Evolutionary conservation across 768 basidiomycete genomes (phyloP).

Genomic region (Chalciporus pseudorubinellus): DNA sequence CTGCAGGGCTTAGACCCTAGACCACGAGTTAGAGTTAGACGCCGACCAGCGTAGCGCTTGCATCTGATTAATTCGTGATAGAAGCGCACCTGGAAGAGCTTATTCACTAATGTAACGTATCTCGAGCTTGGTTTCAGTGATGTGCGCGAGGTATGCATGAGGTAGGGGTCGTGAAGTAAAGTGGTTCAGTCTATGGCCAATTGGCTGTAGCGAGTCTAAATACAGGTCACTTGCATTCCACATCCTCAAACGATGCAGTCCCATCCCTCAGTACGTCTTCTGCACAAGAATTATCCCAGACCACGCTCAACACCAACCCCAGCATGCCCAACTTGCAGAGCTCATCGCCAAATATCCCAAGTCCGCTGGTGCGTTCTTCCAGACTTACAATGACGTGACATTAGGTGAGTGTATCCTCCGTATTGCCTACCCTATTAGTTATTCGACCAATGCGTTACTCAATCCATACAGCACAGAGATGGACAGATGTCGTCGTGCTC

Average conservation of each 20-base stretch:
- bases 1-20: slow-evolving; percentile 42
- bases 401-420: slow-evolving; percentile 43
- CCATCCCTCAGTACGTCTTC: slow-evolving; percentile 24
- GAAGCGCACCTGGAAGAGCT: slow-evolving; percentile 43
- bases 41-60: not conserved
- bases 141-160: slow-evolving; percentile 19
- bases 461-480: slow-evolving; percentile 60
- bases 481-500: slow-evolving; percentile 60
- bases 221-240: too few relatives aligned
- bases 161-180: not conserved
- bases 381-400: slow-evolving; percentile 72
- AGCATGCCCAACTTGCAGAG: slow-evolving; percentile 49
- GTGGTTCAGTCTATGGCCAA: not conserved
- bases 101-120: slow-evolving; percentile 46
- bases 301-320: slow-evolving; percentile 2
- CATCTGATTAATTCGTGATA: not conserved
- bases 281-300: not conserved
- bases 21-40: slow-evolving; percentile 6
- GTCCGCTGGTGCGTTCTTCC: slow-evolving; percentile 60
- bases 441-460: not conserved
- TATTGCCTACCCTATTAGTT: not conserved
- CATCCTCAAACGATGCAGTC: slow-evolving; percentile 15
- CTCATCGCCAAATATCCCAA: slow-evolving; percentile 60
- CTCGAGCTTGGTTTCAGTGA: slow-evolving; percentile 39
- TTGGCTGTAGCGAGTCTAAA: too few relatives aligned